These are phyloP conservation scores for Wickerhamiella azymoides DNA, from an alignment of 805 yeast species.

Conservation along the genomic window DNA sequence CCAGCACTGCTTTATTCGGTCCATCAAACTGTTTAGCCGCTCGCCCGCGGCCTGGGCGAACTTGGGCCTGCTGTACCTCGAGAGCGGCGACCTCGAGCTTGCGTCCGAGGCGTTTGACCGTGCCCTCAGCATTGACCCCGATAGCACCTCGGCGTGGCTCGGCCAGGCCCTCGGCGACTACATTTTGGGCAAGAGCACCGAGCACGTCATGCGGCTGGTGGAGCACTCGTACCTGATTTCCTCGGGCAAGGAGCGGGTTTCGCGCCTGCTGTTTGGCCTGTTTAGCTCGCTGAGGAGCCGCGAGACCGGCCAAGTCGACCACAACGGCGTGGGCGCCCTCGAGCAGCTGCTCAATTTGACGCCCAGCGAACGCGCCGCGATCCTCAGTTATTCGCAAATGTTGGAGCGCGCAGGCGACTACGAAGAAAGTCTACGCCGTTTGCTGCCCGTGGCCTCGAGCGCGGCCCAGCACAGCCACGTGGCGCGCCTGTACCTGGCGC, in stretches of 20 bases:
- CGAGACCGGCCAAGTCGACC: constrained; percentile 10
- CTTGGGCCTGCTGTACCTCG: constrained; percentile 62
- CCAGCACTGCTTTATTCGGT: constrained; percentile 87
- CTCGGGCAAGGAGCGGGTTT: constrained; percentile 53
- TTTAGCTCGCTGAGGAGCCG: constrained; percentile 28
- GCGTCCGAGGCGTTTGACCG: constrained; percentile 60
- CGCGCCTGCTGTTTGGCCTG: constrained; percentile 61
- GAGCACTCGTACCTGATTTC: constrained; percentile 72
- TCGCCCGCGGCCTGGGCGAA: constrained; percentile 67
- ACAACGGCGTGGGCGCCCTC: constrained; percentile 28
- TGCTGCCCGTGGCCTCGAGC: not conserved
- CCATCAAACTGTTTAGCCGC: constrained; percentile 52
- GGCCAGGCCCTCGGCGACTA: constrained; percentile 56
- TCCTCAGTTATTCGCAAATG: constrained; percentile 21
- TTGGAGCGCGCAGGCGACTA: constrained; percentile 58
- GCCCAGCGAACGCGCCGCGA: constrained; percentile 21
- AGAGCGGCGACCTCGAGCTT: constrained; percentile 51
- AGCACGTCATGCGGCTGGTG: constrained; percentile 41
- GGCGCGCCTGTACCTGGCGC: constrained; percentile 58
- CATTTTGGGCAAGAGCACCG: constrained; percentile 25
- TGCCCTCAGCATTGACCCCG: constrained; percentile 74
- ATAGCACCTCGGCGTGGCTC: constrained; percentile 61
- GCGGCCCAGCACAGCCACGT: constrained; percentile 29
- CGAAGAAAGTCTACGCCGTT: constrained; percentile 31
- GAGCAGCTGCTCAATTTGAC: constrained; percentile 39